Base-by-base conservation (phyloP, 2,329 filamentous ascomycete species). In the Dichotomopilus funicola region DNA sequence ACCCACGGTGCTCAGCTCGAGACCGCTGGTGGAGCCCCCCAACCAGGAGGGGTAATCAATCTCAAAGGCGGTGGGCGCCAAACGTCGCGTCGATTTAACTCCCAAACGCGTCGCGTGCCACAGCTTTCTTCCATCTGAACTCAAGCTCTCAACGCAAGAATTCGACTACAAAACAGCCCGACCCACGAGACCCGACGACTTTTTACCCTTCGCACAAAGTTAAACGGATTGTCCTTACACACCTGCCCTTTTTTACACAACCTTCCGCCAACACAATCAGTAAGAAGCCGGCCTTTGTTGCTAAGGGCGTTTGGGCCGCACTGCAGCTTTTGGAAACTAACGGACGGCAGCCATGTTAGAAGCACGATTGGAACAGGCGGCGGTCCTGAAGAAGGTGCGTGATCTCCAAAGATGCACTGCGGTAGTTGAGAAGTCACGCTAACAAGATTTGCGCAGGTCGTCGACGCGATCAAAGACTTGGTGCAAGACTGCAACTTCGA, bases 401-500 rank as follows among this genome's bases (percentile, higher is more conserved):
- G 9, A 9, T 7, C 7, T 13, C n/a, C 31, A 12, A 19, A 12
- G n/a, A 8, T 10, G 11, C 12, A n/a, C 5, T 19, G 13, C 37
- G 13, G 12, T 31, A 27, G 10, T 4, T 3, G 12, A n/a, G 31
- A 5, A 13, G 37, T 6, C 48, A 31, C 48, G 12, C 48, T 49
- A 41, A 49, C 48, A 13, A 3, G n/a, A 2, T 8, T 6, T n/a
- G 6, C 12, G 19, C 56, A 96, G 91, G 89, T 97, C 61, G 91
- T 99, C 68, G 95, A 99, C 72, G 90, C 95, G 66, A 96, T 99
- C 85, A 97, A 96, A 77, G 94, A 99, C 69, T 85, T 99, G 51
- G 94, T 99, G 53, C 94, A 97, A 75, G 94, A 99, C 78, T 99
- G 94, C 86, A 99, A 99, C 78, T 99, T 99, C 78, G 94, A 99